Evolutionary conservation across 192 early-diverging fungal genomes (phyloP).

Genomic region (Funneliformis geosporum): DNA sequence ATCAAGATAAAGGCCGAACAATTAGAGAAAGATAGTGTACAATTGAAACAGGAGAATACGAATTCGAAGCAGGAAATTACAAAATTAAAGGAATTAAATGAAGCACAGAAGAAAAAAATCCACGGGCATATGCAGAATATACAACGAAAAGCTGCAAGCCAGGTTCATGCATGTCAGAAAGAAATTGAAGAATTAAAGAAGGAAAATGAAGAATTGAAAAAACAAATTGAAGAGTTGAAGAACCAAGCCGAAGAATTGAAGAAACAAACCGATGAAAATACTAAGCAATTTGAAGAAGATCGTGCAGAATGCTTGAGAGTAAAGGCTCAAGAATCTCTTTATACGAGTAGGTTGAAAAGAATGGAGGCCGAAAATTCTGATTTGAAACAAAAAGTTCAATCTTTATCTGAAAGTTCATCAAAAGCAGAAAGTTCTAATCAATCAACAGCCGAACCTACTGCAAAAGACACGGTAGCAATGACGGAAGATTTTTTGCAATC

Average conservation of each 20-base stretch:
- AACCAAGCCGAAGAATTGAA: background rate
- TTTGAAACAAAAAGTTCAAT: background rate
- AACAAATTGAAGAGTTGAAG: background rate
- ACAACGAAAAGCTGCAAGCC: background rate
- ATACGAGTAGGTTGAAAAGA: background rate
- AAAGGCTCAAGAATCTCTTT: constrained; percentile 9
- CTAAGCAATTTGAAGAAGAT: background rate
- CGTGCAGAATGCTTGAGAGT: background rate
- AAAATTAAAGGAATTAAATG: background rate
- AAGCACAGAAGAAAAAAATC: background rate
- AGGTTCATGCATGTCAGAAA: background rate
- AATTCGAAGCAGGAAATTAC: background rate
- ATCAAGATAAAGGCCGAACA: background rate
- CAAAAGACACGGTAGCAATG: background rate
- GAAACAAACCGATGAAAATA: background rate
- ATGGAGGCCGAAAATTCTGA: constrained; percentile 9
- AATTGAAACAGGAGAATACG: background rate
- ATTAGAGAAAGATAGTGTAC: background rate
- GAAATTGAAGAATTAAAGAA: background rate
- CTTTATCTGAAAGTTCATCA: background rate
- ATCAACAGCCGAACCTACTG: background rate
- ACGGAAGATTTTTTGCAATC: background rate
- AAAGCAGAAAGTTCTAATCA: background rate
- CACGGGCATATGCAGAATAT: background rate
- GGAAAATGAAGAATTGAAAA: background rate